Base-by-base conservation (phyloP, 2,329 filamentous ascomycete species). In the Fusarium poae region DNA sequence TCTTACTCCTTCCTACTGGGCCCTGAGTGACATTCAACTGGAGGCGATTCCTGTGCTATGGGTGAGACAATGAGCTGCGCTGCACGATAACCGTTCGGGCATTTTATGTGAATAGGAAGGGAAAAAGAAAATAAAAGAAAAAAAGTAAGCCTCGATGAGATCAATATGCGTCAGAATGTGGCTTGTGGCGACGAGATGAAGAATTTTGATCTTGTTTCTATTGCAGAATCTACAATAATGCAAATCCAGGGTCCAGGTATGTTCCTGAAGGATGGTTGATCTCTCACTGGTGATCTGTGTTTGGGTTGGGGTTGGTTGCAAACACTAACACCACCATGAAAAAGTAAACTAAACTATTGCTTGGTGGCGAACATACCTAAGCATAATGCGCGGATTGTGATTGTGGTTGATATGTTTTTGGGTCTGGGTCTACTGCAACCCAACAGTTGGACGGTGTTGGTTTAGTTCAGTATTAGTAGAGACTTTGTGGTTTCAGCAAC, bases 221-320 rank as follows among this genome's bases (percentile, higher is more conserved):
- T 58, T 51, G 45, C 57, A 50, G 42, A 67, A 46, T 43, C 59
- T 35, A 48, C 45, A 44, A 32, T 40, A 27, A 54, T 61, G 48
- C 23, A 20, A 64, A 62, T 65, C 52, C 52, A 62, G 57, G 59
- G 60, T 59, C 48, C 61, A 60, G 51, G 63, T 12, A 50, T 34
- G 30, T 56, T 55, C 60, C 63, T 59, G 42, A 29, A 60, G 46
- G 46, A 43, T 59, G 29, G 58, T 66, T 66, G 63, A 72, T 73
- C 64, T 56, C 37, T 43, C 29, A 52, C 49, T 42, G 58, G 44
- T 66, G 64, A 53, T 66, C 49, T 56, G 30, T 63, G n/a, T 50
- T 39, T 39, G 35, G n/a, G 35, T 39, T 39, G 35, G 35, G 35
- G 35, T 39, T 52, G 15, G 34, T 35, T 12, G 18, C 48, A 27